These are phyloP conservation scores for Phytopythium chamaehyphon DNA, from an alignment of 352 stramenopile genomes.

Conservation along the genomic window DNA sequence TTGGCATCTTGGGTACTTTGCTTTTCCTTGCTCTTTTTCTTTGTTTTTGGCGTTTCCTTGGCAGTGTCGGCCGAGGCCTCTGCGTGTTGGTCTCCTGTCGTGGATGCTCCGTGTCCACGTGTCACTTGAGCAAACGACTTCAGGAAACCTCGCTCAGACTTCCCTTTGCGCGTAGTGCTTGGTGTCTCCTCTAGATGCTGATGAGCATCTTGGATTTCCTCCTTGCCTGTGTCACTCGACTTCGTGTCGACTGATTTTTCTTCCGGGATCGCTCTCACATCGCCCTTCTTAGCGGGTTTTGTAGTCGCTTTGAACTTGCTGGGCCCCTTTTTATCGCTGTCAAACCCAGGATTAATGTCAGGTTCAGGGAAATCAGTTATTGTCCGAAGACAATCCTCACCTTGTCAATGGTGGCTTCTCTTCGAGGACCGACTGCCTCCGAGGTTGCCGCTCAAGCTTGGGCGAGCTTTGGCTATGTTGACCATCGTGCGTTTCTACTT, in stretches of 20 bases:
- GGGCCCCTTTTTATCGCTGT: background rate
- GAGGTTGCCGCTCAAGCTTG: background rate
- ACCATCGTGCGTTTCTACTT: background rate
- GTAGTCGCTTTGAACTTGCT: background rate
- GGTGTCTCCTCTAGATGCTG: background rate
- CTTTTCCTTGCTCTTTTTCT: constrained; percentile 10
- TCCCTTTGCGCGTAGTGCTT: background rate
- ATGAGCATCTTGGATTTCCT: background rate
- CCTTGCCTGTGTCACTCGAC: background rate
- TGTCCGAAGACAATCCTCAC: too few species aligned
- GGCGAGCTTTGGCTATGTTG: background rate
- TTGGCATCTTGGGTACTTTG: constrained; percentile 1
- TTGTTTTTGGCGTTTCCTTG: constrained; percentile 7
- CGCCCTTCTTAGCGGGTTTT: constrained; percentile 1
- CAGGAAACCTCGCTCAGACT: background rate
- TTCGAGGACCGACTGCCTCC: background rate
- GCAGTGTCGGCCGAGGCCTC: background rate
- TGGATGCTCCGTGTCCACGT: background rate
- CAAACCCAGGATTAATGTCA: background rate
- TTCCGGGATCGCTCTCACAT: background rate
- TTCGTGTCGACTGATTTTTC: background rate
- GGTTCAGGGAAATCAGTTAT: too few species aligned
- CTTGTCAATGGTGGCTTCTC: background rate
- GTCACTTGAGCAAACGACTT: background rate
- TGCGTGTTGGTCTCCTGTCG: background rate